Evolutionary conservation across 2,329 filamentous ascomycete species (phyloP).

Genomic region (Celoporthe dispersa): DNA sequence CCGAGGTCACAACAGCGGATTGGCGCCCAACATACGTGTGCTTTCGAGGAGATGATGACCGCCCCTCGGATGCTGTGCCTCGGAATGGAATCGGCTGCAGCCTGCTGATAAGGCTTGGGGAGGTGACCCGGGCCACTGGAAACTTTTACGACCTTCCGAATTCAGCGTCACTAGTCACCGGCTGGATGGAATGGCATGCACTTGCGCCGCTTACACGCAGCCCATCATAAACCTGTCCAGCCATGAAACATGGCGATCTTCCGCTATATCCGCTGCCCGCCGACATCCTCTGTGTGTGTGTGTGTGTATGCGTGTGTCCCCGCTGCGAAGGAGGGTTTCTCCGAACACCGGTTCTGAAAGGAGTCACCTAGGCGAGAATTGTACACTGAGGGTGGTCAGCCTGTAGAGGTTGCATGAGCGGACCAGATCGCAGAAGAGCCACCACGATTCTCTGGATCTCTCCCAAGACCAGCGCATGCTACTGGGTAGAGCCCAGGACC

Average conservation of each 20-base stretch:
- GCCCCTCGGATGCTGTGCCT: conserved; percentile 7
- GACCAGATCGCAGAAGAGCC: not conserved
- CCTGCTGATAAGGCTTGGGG: conserved; percentile 23
- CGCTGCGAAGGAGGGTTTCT: not conserved
- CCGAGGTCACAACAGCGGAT: conserved; percentile 19
- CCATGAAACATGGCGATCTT: conserved; percentile 20
- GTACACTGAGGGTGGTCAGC: not conserved
- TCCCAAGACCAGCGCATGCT: not conserved
- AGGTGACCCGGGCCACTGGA: conserved; percentile 26
- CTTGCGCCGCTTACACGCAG: not conserved
- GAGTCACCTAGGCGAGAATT: not conserved
- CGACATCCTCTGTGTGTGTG: not conserved
- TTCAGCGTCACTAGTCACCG: conserved; percentile 22
- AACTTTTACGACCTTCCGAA: conserved; percentile 24
- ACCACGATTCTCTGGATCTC: not conserved
- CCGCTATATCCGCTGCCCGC: conserved; percentile 10
- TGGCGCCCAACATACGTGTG: not conserved
- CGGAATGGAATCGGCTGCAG: conserved; percentile 14
- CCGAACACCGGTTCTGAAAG: not conserved
- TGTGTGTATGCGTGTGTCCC: not conserved
- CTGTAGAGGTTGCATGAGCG: not conserved
- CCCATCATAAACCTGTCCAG: conserved; percentile 19
- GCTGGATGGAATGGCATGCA: conserved; percentile 2
- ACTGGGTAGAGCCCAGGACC: not conserved
- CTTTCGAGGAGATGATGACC: not conserved